Percentiles rank a stretch among this genome's conserved stretches.
Evolutionary conservation across 768 basidiomycete genomes (phyloP).

Genomic region (Pleurotus ostreatus): DNA sequence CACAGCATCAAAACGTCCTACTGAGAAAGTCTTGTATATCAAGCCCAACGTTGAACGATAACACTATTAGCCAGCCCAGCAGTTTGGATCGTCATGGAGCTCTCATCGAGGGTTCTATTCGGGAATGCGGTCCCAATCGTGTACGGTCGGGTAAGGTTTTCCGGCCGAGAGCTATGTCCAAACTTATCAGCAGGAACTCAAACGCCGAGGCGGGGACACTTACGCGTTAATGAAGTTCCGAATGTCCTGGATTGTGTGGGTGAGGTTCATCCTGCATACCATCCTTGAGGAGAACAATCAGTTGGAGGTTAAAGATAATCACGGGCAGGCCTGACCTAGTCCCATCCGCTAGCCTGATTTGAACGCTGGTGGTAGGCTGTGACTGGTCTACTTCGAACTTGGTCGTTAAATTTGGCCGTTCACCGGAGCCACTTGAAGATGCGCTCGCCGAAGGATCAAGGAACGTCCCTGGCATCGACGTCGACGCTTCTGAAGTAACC

Average conservation of each 20-base stretch:
- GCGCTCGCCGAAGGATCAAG: conserved; percentile 27
- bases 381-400: conserved; percentile 80
- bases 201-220: conserved; percentile 26
- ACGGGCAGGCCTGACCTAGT: conserved; percentile 51
- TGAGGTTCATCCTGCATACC: conserved; percentile 83
- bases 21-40: neutral
- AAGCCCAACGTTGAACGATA: conserved; percentile 77
- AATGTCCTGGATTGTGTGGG: conserved; percentile 84
- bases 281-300: conserved; percentile 40
- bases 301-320: neutral
- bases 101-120: conserved; percentile 63
- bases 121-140: conserved; percentile 90
- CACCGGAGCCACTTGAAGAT: conserved; percentile 16
- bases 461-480: conserved; percentile 60
- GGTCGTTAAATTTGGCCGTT: conserved; percentile 38
- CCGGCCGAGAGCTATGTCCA: conserved; percentile 59
- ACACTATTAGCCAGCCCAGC: conserved; percentile 80
- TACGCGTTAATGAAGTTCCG: conserved; percentile 88
- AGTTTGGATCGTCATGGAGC: conserved; percentile 56
- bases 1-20: no score
- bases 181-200: neutral
- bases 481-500: neutral
- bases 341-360: conserved; percentile 88
- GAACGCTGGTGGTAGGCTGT: conserved; percentile 83
- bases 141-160: conserved; percentile 58